phyloP scores from a whole-genome alignment of 768 basidiomycete species.

The Mycena polygramma region DNA sequence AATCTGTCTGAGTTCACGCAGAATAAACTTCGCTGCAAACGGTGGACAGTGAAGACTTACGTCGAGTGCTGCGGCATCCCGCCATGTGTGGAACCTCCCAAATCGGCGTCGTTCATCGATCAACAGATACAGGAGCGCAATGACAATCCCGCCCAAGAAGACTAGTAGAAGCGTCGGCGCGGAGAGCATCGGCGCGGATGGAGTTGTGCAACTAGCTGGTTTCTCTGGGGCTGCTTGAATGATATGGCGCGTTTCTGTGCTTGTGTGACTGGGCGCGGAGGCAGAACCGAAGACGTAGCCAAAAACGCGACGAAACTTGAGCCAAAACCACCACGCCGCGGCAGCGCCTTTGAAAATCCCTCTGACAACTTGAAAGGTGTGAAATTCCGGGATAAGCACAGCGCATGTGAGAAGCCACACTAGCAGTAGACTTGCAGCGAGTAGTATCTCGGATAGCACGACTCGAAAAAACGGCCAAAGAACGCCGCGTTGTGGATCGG shows the following conservation, averaged over 20 bases:
- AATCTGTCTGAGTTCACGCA: not conserved
- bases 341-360: not conserved
- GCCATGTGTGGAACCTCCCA: not conserved
- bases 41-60: not conserved
- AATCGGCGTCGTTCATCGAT: slow-evolving; percentile 10
- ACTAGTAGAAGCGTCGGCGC: not conserved
- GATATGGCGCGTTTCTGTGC: not conserved
- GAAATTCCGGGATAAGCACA: no score
- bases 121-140: not conserved
- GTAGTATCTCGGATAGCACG: not conserved
- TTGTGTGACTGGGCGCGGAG: not conserved
- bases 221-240: not conserved
- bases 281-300: not conserved
- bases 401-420: not conserved
- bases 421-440: not conserved
- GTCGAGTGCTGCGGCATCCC: not conserved
- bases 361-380: no score
- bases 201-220: not conserved
- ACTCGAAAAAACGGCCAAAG: not conserved
- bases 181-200: not conserved
- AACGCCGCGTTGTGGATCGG: not conserved
- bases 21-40: not conserved
- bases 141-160: slow-evolving; percentile 2
- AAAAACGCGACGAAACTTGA: not conserved
- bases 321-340: not conserved